These are phyloP conservation scores for Lentinula guzmanii DNA, from an alignment of 768 basidiomycete genomes.

Conservation along the genomic window DNA sequence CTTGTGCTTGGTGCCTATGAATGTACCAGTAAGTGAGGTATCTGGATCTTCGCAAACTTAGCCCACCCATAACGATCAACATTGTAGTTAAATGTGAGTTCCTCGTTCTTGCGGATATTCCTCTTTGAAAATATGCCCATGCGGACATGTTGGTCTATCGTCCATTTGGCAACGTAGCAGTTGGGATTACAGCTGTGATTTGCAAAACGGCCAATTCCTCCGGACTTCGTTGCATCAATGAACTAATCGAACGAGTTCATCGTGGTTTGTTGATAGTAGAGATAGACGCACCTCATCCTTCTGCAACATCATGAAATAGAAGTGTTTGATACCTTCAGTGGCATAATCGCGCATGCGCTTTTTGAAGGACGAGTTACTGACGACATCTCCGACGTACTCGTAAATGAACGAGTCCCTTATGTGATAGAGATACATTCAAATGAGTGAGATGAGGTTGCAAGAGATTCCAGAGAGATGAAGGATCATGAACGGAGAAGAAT, in stretches of 20 bases:
- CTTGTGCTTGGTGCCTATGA: slow-evolving; percentile 84
- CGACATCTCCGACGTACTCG: slow-evolving; percentile 97
- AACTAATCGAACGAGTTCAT: slow-evolving; percentile 45
- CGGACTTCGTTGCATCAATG: slow-evolving; percentile 96
- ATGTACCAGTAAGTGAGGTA: background rate
- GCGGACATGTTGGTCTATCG: slow-evolving; percentile 78
- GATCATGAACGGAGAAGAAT: slow-evolving; percentile 8
- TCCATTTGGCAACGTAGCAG: slow-evolving; percentile 98
- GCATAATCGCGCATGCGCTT: slow-evolving; percentile 94
- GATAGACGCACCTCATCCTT: slow-evolving; percentile 77
- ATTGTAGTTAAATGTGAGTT: slow-evolving; percentile 98
- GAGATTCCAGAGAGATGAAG: background rate
- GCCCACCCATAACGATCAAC: slow-evolving; percentile 94
- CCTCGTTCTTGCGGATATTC: slow-evolving; percentile 69
- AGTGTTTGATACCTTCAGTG: slow-evolving; percentile 89
- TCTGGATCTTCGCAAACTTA: background rate
- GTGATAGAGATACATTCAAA: background rate
- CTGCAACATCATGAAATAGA: slow-evolving; percentile 99
- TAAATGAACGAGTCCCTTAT: slow-evolving; percentile 88
- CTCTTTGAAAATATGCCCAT: slow-evolving; percentile 99
- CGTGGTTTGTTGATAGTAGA: background rate
- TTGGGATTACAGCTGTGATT: slow-evolving; percentile 99
- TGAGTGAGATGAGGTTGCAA: background rate
- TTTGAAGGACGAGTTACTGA: slow-evolving; percentile 79
- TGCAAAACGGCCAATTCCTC: slow-evolving; percentile 94